Evolutionary conservation across 1,284 basidiomycete species (phyloP), one percentile per base, ranked within the genome.

Genomic region (Mycosarcoma maydis): DNA sequence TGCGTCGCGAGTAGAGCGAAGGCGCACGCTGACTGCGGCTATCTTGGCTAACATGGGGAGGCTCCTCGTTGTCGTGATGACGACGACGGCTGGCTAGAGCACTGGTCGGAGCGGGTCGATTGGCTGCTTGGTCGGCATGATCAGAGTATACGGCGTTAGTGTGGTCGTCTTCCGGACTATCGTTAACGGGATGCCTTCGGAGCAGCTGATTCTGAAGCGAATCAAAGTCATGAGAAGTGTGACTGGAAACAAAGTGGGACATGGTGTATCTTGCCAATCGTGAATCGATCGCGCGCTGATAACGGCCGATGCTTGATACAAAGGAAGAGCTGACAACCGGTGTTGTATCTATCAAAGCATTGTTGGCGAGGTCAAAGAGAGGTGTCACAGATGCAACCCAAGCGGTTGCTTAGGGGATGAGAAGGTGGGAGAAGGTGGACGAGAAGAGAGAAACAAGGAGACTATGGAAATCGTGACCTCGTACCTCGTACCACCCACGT

Each of bases 201-300:
- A 79, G 61, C 30, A 80, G 70, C 58, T 79, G 75, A 30, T 72
- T 61, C 54, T 77, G 64, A 9, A 80, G 51, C 27, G 74, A 62
- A 37, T 74, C 76, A 51, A 74, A 80, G 59, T 77, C 73, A 8
- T 73, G 60, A 3, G 73, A 72, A 23, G 64, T 64, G 22, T 66
- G 66, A 26, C 66, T 56, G 19, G 78, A 78, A 23, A 80, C 73
- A 38, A 80, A 80, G 42, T 78, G 78, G 30, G 78, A 77, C 78
- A 80, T 80, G 51, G 23, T 44, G n/a, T n/a, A n/a, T n/a, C n/a
- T n/a, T n/a, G n/a, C n/a, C n/a, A n/a, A n/a, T n/a, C n/a, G n/a
- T n/a, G n/a, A n/a, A n/a, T n/a, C n/a, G n/a, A n/a, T n/a, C n/a
- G n/a, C n/a, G n/a, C n/a, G n/a, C n/a, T n/a, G n/a, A n/a, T n/a